Conservation (phyloP, 139 green algal species). For the Volvox reticuliferus region DNA sequence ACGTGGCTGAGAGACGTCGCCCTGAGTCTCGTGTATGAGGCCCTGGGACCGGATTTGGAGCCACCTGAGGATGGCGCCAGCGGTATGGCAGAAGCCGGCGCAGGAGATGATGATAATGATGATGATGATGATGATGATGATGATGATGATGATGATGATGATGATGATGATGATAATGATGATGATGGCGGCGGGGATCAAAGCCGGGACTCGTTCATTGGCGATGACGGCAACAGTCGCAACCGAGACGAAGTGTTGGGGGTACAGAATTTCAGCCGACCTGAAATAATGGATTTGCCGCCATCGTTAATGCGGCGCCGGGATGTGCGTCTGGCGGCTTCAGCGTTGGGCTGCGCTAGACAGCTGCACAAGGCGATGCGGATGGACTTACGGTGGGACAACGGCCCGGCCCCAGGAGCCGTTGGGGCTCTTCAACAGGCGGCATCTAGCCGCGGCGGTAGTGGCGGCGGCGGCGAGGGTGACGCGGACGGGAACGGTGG, state of each 20-base stretch:
- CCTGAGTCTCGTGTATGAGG: background rate
- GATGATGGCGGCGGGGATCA: background rate
- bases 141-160: too few relatives aligned
- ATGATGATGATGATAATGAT: too few relatives aligned
- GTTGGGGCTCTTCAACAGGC: too few relatives aligned
- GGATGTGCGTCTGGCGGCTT: background rate
- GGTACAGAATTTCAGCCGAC: background rate
- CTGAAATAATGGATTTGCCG: too few relatives aligned
- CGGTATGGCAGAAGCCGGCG: background rate
- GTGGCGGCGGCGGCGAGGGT: background rate
- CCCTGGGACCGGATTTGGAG: background rate
- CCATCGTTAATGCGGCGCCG: background rate
- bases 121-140: too few relatives aligned
- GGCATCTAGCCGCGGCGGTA: background rate
- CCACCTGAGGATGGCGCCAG: background rate
- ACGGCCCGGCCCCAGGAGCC: too few relatives aligned
- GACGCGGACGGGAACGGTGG: background rate
- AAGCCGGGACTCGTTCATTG: background rate
- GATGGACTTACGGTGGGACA: too few relatives aligned
- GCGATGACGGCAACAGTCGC: background rate
- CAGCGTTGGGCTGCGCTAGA: background rate
- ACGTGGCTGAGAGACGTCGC: slow-evolving; percentile 30
- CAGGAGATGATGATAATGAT: background rate
- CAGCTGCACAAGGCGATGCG: background rate
- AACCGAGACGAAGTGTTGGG: background rate